Evolutionary conservation across 345 rosid species (phyloP), one percentile per base, ranked within the genome.

Genomic region (Aquilaria sinensis): DNA sequence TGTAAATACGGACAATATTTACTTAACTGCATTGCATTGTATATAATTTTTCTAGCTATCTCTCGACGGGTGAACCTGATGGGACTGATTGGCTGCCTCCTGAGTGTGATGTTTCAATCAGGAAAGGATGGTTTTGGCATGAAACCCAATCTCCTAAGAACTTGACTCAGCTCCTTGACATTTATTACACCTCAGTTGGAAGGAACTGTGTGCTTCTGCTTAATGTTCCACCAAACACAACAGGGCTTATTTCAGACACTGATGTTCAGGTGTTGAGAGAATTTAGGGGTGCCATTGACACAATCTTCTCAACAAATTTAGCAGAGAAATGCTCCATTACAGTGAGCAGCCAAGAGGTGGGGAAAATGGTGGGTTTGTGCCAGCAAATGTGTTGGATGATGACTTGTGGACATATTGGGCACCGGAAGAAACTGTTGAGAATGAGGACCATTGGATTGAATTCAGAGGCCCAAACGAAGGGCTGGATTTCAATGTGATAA

Each of bases 371-470:
- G 85, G 68, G 4, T 82, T 85, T 47, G 84, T 87, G 8, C 75
- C 85, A 0, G 85, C 80, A 56, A 82, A 78, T 56, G 78, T 78
- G 61, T 30, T 85, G 23, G 90, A 85, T 54, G 90, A 82, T 67
- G 82, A 80, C 68, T 58, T 82, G 52, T 76, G 85, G 87, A 82
- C 87, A 10, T 82, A 85, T 53, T 82, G 90, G 90, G 76, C 79
- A 2, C 85, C 87, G 0, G 53, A 34, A 10, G 72, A 68, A 9
- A 56, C 56, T 3, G 62, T 8, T 37, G 43, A 8, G 8, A 37
- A 51, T n/a, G 37, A 54, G 51, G 80, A 46, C 12, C 64, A 60
- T 43, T 82, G 90, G 85, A 71, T 85, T 58, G 85, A 80, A 64
- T 29, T 85, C 7, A 63, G 15, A 15, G 68, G 73, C 43, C 4